A percentile compares a stretch with the other conserved stretches of the same genome.
phyloP scores from a whole-genome alignment of 2,329 filamentous ascomycete genomes.

The Curvularia spicifera region DNA sequence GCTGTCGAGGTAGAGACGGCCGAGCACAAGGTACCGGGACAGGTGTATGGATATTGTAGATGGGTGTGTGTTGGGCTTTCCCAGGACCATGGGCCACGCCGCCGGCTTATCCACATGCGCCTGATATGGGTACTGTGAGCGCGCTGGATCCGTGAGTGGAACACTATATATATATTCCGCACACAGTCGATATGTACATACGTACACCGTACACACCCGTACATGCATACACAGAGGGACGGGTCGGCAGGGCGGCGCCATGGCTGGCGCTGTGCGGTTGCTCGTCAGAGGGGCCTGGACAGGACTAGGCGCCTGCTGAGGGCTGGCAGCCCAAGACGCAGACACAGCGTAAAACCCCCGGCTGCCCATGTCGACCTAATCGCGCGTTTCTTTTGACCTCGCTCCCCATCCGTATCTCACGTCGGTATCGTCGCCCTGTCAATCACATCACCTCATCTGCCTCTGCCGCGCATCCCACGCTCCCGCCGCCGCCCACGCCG shows the following conservation, averaged over 20 bases:
- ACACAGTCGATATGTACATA: neutral
- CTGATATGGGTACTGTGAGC: neutral
- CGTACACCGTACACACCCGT: too few species aligned
- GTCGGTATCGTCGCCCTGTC: constrained; percentile 2
- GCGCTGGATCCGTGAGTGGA: too few species aligned
- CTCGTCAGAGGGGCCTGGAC: constrained; percentile 22
- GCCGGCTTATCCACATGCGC: constrained; percentile 5
- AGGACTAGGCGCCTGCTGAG: constrained; percentile 28
- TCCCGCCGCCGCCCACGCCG: constrained; percentile 15
- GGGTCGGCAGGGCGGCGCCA: neutral
- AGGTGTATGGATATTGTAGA: too few species aligned
- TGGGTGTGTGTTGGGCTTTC: neutral
- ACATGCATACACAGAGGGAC: too few species aligned
- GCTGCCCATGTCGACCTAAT: constrained; percentile 25
- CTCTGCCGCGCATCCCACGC: neutral
- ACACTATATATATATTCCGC: neutral
- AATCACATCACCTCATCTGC: too few species aligned
- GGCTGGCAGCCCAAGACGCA: constrained; percentile 12
- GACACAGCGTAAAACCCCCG: constrained; percentile 20
- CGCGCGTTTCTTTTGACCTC: constrained; percentile 35
- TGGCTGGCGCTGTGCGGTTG: constrained; percentile 6
- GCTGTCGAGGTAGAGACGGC: too few species aligned
- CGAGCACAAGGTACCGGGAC: too few species aligned
- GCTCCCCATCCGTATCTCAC: constrained; percentile 17
- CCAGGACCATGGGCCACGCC: constrained; percentile 22